Percentiles rank a stretch among this genome's conserved stretches.
These are phyloP conservation scores for Excoecaria cochinchinensis DNA, from an alignment of 345 rosid species.

Conservation along the genomic window DNA sequence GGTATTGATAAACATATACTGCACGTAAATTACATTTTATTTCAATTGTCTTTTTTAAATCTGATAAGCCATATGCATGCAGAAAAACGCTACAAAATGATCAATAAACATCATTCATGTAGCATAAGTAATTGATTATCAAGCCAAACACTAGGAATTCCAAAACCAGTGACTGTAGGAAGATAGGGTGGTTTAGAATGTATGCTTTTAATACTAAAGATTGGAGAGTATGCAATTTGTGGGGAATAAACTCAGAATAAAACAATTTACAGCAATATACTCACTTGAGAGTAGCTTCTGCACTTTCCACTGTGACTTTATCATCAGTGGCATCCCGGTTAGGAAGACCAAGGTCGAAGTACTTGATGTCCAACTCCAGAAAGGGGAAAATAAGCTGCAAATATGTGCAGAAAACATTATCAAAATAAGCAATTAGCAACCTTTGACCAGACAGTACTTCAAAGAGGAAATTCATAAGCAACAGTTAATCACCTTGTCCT, in stretches of 20 bases:
- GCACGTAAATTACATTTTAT: too few relatives aligned
- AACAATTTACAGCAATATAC: background rate
- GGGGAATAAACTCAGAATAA: background rate
- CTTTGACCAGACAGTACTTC: background rate
- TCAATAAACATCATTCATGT: background rate
- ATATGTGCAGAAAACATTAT: background rate
- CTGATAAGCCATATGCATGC: background rate
- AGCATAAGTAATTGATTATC: background rate
- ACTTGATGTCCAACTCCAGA: slow-evolving; percentile 23
- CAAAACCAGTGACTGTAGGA: background rate
- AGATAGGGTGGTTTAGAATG: background rate
- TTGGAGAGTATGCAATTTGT: background rate
- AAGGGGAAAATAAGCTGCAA: slow-evolving; percentile 26
- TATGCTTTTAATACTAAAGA: background rate
- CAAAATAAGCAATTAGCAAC: background rate
- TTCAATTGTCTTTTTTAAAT: background rate
- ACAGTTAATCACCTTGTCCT: slow-evolving; percentile 72
- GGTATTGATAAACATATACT: too few relatives aligned
- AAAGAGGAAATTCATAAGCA: background rate
- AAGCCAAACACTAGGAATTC: background rate
- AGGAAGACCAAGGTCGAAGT: slow-evolving; percentile 26
- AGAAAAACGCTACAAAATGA: background rate
- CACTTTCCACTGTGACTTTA: slow-evolving; percentile 24
- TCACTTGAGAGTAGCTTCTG: slow-evolving; percentile 28
- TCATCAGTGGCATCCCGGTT: slow-evolving; percentile 30